These are phyloP conservation scores for Batkoa obscura DNA, from an alignment of 371 early-diverging fungal genomes.

Conservation along the genomic window DNA sequence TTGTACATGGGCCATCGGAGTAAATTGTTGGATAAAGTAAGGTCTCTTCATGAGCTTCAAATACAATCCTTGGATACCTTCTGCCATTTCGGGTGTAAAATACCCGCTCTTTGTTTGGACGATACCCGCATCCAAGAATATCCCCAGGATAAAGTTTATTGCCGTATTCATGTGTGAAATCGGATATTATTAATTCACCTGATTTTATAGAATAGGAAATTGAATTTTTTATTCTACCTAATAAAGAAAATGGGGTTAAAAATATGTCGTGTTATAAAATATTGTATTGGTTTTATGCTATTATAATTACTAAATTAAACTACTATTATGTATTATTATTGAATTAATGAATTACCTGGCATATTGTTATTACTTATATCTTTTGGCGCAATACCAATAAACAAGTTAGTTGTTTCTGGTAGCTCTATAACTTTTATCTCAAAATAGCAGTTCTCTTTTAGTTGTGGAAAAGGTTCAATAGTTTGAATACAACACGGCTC, in stretches of 20 bases:
- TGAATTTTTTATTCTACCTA: neutral
- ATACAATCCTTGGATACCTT: conserved; percentile 13
- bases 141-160: conserved; percentile 10
- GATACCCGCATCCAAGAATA: conserved; percentile 21
- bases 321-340: neutral
- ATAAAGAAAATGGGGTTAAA: neutral
- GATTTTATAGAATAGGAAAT: neutral
- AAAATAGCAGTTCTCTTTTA: conserved; percentile 2
- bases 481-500: neutral
- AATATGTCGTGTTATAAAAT: too few relatives aligned
- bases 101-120: conserved; percentile 15
- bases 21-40: conserved; percentile 16
- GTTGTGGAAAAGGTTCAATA: neutral
- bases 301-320: too few relatives aligned
- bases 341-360: neutral
- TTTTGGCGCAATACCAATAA: neutral
- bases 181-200: conserved; percentile 16
- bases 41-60: conserved; percentile 10
- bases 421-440: conserved; percentile 4
- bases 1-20: conserved; percentile 15
- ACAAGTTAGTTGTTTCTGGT: neutral
- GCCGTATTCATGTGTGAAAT: conserved; percentile 13
- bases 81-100: conserved; percentile 21
- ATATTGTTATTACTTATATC: neutral
- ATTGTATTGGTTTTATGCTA: too few relatives aligned